phyloP scores from a whole-genome alignment of 345 rosid species.

The Aethionema arabicum region DNA sequence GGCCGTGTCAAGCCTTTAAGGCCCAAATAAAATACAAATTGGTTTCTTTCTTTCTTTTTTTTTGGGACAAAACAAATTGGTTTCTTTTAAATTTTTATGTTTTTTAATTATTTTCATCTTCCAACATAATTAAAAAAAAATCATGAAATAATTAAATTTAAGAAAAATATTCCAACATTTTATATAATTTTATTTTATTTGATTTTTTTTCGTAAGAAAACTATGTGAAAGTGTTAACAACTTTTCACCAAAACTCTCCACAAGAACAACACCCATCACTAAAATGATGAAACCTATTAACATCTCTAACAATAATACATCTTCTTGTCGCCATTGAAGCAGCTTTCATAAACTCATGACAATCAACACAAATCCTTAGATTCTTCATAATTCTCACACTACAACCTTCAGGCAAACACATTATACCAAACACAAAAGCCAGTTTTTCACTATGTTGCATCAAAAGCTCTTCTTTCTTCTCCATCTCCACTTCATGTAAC shows the following conservation, averaged over 20 bases:
- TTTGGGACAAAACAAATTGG: too few species aligned
- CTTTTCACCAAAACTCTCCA: slow-evolving; percentile 61
- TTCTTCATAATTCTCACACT: slow-evolving; percentile 74
- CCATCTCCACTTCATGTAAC: slow-evolving; percentile 59
- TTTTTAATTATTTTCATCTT: too few species aligned
- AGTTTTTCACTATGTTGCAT: slow-evolving; percentile 75
- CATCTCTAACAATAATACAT: slow-evolving; percentile 67
- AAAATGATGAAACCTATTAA: slow-evolving; percentile 71
- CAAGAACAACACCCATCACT: slow-evolving; percentile 63
- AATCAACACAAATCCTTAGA: slow-evolving; percentile 74
- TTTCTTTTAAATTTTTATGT: too few species aligned
- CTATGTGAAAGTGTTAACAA: not conserved
- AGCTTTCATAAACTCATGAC: slow-evolving; percentile 73
- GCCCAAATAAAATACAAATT: too few species aligned
- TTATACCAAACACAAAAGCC: slow-evolving; percentile 57
- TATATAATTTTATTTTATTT: not conserved
- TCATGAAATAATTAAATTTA: too few species aligned
- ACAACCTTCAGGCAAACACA: slow-evolving; percentile 45
- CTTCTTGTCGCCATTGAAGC: slow-evolving; percentile 51
- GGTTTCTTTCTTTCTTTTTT: too few species aligned
- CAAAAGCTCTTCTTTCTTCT: slow-evolving; percentile 54
- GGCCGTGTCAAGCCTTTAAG: not conserved
- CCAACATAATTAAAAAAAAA: too few species aligned
- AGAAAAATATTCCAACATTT: too few species aligned
- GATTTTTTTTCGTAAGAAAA: too few species aligned